Percentiles rank a stretch among this genome's conserved stretches.
Conservation (phyloP, 345 rosid genomes). For the Rhodomyrtus tomentosa region DNA sequence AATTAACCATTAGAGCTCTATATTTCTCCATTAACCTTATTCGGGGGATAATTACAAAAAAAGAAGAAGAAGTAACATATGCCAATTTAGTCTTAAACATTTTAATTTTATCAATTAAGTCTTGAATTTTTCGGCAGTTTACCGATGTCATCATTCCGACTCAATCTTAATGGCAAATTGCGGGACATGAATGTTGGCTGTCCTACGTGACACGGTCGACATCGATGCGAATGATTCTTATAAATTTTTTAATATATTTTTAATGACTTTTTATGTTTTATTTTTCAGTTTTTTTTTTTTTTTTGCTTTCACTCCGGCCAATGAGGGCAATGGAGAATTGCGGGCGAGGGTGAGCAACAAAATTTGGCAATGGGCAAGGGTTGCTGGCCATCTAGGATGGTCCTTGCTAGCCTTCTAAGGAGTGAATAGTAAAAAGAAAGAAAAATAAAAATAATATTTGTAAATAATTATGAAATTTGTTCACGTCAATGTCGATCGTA, state of each 20-base stretch:
- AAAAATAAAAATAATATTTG: not conserved
- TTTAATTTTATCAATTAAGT: not conserved
- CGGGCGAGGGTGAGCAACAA: not conserved
- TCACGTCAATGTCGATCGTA: rapidly evolving
- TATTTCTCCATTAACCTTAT: not conserved
- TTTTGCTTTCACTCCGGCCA: not conserved
- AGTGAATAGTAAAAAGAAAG: not conserved
- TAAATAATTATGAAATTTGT: not conserved
- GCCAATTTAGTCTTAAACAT: not conserved
- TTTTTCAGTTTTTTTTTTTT: not conserved
- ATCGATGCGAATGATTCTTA: rapidly evolving
- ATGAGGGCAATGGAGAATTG: not conserved
- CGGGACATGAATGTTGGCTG: rapidly evolving
- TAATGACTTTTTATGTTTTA: not conserved
- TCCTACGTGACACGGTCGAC: rapidly evolving
- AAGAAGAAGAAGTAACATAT: rapidly evolving
- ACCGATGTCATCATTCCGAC: rapidly evolving
- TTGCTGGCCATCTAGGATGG: not conserved
- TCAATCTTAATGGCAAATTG: not conserved
- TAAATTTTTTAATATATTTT: not conserved
- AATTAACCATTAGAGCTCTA: not conserved
- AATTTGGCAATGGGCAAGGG: not conserved
- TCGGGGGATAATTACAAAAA: not conserved
- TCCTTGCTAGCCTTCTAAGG: not conserved
- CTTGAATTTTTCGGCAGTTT: not conserved